Conservation (phyloP, 495 filamentous ascomycete species). For the Daldinia loculata region DNA sequence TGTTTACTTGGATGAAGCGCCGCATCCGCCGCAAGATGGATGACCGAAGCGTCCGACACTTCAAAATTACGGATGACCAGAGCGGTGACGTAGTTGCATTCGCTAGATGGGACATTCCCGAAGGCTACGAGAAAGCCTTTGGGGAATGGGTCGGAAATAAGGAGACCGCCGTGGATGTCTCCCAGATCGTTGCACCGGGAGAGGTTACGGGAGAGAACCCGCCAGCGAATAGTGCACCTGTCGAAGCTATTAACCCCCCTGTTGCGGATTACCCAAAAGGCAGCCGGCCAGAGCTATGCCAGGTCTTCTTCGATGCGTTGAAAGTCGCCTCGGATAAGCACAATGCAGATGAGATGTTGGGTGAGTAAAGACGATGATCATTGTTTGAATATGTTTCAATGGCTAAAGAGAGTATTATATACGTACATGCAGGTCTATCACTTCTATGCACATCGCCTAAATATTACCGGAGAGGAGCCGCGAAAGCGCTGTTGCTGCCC, state of each 20-base stretch:
- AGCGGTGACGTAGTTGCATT: slow-evolving; percentile 39
- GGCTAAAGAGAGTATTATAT: slow-evolving; percentile 6
- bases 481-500: slow-evolving; percentile 41
- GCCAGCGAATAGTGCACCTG: slow-evolving; percentile 8
- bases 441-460: slow-evolving; percentile 50
- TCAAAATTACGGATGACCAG: slow-evolving; percentile 30
- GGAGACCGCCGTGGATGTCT: neutral
- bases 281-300: slow-evolving; percentile 21
- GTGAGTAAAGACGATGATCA: slow-evolving; percentile 21
- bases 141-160: slow-evolving; percentile 33
- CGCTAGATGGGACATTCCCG: slow-evolving; percentile 43
- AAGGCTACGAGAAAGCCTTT: slow-evolving; percentile 35
- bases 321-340: slow-evolving; percentile 34
- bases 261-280: slow-evolving; percentile 24
- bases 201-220: slow-evolving; percentile 1
- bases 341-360: slow-evolving; percentile 40
- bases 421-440: slow-evolving; percentile 37
- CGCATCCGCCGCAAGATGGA: slow-evolving; percentile 37
- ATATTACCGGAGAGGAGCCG: slow-evolving; percentile 49
- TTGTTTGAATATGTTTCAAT: neutral
- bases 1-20: slow-evolving; percentile 36
- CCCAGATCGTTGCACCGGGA: neutral
- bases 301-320: slow-evolving; percentile 33
- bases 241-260: slow-evolving; percentile 6
- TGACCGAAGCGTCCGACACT: slow-evolving; percentile 38